Conservation (phyloP, 495 filamentous ascomycete species). For the Rhypophila decipiens region DNA sequence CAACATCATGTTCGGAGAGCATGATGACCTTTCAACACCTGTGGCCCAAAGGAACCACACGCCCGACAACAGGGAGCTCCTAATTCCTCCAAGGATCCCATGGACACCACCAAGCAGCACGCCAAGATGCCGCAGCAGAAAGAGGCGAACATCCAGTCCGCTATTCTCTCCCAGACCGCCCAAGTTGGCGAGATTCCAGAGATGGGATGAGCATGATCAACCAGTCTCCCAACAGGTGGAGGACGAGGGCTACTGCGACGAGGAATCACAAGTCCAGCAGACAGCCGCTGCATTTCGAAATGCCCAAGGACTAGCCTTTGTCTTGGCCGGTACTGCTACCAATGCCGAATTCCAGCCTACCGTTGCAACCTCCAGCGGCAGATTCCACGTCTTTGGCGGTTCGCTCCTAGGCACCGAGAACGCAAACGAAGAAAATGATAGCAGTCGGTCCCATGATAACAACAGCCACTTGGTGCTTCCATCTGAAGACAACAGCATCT, state of each 20-base stretch:
- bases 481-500: not conserved
- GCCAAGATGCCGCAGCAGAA: constrained; percentile 7
- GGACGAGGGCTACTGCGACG: constrained; percentile 2
- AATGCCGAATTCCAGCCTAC: not conserved
- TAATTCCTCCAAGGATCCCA: not conserved
- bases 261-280: not conserved
- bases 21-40: not conserved
- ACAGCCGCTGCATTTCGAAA: not conserved
- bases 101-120: constrained; percentile 13
- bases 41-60: not conserved
- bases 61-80: not conserved
- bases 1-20: too few species aligned
- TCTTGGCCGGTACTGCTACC: too few species aligned
- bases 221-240: not conserved
- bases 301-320: not conserved
- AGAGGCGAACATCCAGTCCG: constrained; percentile 5
- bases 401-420: not conserved
- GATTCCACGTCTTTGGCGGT: not conserved
- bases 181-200: constrained; percentile 3
- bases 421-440: too few species aligned
- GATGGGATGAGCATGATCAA: not conserved
- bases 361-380: not conserved
- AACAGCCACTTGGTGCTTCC: not conserved
- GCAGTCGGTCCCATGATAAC: not conserved
- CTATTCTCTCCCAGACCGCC: constrained; percentile 6